phyloP scores from a whole-genome alignment of 352 stramenopile species.

The Phytophthora chlamydospora region DNA sequence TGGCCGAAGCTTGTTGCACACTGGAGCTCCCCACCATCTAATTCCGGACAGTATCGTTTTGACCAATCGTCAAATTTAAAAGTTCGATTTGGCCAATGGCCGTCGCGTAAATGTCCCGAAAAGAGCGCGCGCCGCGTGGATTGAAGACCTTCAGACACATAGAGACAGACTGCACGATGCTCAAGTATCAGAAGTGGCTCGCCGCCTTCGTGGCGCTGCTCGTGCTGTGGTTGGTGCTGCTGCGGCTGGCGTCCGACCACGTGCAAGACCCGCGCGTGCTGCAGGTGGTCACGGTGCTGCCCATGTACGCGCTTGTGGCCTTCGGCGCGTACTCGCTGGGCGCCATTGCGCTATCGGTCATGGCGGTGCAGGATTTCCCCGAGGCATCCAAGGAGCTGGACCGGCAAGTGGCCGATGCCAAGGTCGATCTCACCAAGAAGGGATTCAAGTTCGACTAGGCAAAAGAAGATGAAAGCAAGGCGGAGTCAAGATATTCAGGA shows the following conservation, averaged over 20 bases:
- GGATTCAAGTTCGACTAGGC: constrained; percentile 52
- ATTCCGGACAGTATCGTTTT: constrained; percentile 17
- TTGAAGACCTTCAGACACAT: constrained; percentile 7
- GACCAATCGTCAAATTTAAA: constrained; percentile 17
- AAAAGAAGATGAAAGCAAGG: background rate
- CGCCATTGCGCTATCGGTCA: constrained; percentile 70
- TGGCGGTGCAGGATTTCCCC: constrained; percentile 72
- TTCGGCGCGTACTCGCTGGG: constrained; percentile 80
- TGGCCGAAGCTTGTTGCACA: background rate
- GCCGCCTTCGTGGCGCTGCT: constrained; percentile 51
- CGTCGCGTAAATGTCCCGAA: background rate
- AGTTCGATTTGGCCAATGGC: constrained; percentile 9
- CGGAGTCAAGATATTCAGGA: constrained; percentile 1
- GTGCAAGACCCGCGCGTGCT: constrained; percentile 46
- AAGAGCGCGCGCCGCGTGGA: constrained; percentile 1
- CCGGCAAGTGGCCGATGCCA: constrained; percentile 66
- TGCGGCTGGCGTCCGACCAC: constrained; percentile 42
- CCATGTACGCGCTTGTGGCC: constrained; percentile 71
- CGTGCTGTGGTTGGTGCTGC: constrained; percentile 58
- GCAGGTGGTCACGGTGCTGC: constrained; percentile 61
- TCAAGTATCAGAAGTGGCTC: constrained; percentile 86
- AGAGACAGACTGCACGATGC: constrained; percentile 42
- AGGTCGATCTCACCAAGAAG: constrained; percentile 63
- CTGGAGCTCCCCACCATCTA: constrained; percentile 15
- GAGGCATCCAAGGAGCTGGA: constrained; percentile 75